Evolutionary conservation across 371 early-diverging fungal genomes (phyloP).

Genomic region (Dichotomocladium elegans): DNA sequence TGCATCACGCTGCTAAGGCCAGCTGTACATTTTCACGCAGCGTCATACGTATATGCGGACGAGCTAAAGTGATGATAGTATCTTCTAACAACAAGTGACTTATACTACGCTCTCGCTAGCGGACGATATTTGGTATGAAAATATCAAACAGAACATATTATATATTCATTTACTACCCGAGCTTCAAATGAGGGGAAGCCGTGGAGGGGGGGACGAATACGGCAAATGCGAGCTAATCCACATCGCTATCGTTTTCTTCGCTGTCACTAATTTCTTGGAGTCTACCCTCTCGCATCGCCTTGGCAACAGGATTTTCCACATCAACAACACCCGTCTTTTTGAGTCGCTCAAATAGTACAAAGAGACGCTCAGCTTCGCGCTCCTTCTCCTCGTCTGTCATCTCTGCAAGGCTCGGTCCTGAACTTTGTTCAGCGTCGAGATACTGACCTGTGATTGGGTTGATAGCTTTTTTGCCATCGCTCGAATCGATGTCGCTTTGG

Average conservation of each 20-base stretch:
- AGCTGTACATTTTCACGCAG: too few relatives aligned
- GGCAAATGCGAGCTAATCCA: too few relatives aligned
- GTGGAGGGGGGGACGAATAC: too few relatives aligned
- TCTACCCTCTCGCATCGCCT: conserved; percentile 44
- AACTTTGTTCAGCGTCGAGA: conserved; percentile 35
- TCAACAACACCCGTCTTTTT: conserved; percentile 87
- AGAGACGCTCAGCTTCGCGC: conserved; percentile 85
- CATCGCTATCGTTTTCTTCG: conserved; percentile 2
- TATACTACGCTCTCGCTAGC: too few relatives aligned
- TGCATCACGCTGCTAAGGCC: too few relatives aligned
- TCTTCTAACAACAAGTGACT: too few relatives aligned
- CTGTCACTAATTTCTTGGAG: conserved; percentile 22
- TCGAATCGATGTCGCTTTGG: conserved; percentile 1
- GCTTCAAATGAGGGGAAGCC: too few relatives aligned
- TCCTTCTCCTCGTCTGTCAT: conserved; percentile 98
- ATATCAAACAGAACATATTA: too few relatives aligned
- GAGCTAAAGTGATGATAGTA: too few relatives aligned
- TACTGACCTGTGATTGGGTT: conserved; percentile 88
- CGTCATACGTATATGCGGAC: too few relatives aligned
- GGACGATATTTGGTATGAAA: too few relatives aligned
- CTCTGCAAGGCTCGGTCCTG: conserved; percentile 51
- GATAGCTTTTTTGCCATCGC: conserved; percentile 26
- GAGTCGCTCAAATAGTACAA: conserved; percentile 90
- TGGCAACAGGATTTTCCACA: conserved; percentile 62
- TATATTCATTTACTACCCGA: too few relatives aligned